These are phyloP conservation scores for Myriosclerotinia curreyana DNA, from an alignment of 2,329 filamentous ascomycete genomes.

Conservation along the genomic window DNA sequence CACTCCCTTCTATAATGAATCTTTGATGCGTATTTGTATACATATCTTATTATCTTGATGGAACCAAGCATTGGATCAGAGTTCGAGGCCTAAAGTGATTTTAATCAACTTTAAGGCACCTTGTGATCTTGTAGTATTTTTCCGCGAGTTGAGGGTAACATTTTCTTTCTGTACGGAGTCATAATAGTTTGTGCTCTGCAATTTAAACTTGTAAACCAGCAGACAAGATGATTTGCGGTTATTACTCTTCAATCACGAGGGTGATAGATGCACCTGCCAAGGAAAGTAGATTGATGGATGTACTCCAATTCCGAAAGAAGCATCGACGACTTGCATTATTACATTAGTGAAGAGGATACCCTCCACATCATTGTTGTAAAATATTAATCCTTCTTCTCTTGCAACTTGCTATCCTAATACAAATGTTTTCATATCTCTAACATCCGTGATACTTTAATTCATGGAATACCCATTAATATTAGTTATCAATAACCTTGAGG, in stretches of 20 bases:
- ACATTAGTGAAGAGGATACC: not conserved
- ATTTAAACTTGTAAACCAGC: no score
- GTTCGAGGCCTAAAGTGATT: not conserved
- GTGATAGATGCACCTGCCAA: not conserved
- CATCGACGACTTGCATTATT: not conserved
- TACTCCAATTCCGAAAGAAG: not conserved
- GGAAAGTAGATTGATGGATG: not conserved
- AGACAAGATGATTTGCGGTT: not conserved
- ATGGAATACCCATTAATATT: not conserved
- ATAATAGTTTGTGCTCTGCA: no score
- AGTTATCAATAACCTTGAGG: not conserved
- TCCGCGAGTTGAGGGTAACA: not conserved
- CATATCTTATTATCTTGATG: not conserved
- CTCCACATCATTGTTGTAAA: not conserved
- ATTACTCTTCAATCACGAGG: not conserved
- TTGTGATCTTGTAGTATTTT: not conserved
- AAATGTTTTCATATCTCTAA: not conserved
- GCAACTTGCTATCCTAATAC: not conserved
- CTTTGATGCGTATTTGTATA: not conserved
- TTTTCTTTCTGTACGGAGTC: not conserved
- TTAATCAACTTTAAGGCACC: not conserved
- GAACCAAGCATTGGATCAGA: not conserved
- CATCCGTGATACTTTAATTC: not conserved
- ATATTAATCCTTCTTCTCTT: not conserved
- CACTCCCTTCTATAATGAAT: not conserved